Base-by-base conservation (phyloP, 805 yeast species). In the Monosporozyma aquatica region DNA sequence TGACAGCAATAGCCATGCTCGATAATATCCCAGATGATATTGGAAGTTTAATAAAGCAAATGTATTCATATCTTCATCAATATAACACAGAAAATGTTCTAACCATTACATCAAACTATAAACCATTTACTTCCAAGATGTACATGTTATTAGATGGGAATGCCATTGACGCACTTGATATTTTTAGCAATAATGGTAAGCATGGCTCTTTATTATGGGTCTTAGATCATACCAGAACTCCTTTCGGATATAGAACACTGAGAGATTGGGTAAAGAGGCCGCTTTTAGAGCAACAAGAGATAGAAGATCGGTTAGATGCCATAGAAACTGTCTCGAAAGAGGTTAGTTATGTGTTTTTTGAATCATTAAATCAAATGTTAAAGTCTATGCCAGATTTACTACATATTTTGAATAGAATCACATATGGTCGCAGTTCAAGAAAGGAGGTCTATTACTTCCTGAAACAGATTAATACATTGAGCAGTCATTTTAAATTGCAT, bases 161-260 rank as follows among this genome's bases (percentile, higher is more conserved):
- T 51, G 78, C 95, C 0, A 50, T 92, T 4, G 70, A 71, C 25
- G 78, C 83, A 34, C 64, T 92, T 17, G 97, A 92, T 54, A 72
- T 92, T 1, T 86, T 84, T 53, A 77, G 92, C 0, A 78, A 78
- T 47, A 58, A 64, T 10, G 64, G 69, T 4, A 67, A 66, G 7
- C 62, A 69, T 25, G 97, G 97, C 0, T 77, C 95, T 0, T 63
- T 90, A 11, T 58, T 84, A 13, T 85, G 94, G 87, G 66, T 86
- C 2, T 51, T 92, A 46, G 83, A 90, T 56, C 87, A 82, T 49
- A 85, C 97, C 0, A 64, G 76, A 26, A 85, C 97, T 0, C 68
- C 72, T 23, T 82, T 81, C 59, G 98, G 98, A 0, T 72, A 69
- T 36, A 62, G 95, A 42, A 52, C 76, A 45, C 58, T 92, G 11